phyloP scores from a whole-genome alignment of 23 red algal genomes.

The Gracilariopsis chorda region DNA sequence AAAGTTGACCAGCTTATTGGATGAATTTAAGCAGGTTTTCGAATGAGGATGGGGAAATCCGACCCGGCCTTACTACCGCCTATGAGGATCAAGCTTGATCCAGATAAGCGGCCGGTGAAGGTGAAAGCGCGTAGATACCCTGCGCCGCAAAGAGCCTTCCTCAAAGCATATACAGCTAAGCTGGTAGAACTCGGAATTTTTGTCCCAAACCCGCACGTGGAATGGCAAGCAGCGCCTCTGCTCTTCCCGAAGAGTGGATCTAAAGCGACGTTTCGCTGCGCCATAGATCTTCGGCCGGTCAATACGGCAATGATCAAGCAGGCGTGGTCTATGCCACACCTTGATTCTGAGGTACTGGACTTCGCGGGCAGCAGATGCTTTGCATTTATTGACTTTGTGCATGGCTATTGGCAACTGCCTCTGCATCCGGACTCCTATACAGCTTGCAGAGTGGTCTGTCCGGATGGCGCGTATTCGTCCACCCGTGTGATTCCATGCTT shows the following conservation, averaged over 20 bases:
- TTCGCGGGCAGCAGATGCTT: slow-evolving; percentile 27
- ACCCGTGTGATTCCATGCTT: background rate
- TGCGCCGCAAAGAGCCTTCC: background rate
- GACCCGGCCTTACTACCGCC: slow-evolving; percentile 37
- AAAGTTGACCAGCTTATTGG: background rate
- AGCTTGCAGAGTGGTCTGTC: slow-evolving; percentile 35
- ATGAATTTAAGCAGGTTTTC: slow-evolving; percentile 18
- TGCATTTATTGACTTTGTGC: slow-evolving; percentile 13
- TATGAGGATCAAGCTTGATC: slow-evolving; percentile 29
- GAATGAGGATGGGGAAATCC: slow-evolving; percentile 22
- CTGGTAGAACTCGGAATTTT: slow-evolving; percentile 24
- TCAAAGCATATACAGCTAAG: slow-evolving; percentile 29
- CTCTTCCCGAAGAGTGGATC: slow-evolving; percentile 34
- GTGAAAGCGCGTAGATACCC: slow-evolving; percentile 50
- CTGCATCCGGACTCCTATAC: slow-evolving; percentile 1
- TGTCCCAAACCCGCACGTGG: background rate
- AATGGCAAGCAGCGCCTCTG: slow-evolving; percentile 31
- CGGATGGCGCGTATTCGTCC: background rate
- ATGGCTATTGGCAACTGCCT: slow-evolving; percentile 5
- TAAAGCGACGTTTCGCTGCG: slow-evolving; percentile 19
- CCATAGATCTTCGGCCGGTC: background rate
- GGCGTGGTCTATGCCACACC: slow-evolving; percentile 23
- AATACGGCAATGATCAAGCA: slow-evolving; percentile 27
- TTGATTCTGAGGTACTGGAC: slow-evolving; percentile 41
- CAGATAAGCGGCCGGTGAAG: slow-evolving; percentile 25